phyloP scores from a whole-genome alignment of 371 early-diverging fungal genomes.

The Dichotomocladium elegans region DNA sequence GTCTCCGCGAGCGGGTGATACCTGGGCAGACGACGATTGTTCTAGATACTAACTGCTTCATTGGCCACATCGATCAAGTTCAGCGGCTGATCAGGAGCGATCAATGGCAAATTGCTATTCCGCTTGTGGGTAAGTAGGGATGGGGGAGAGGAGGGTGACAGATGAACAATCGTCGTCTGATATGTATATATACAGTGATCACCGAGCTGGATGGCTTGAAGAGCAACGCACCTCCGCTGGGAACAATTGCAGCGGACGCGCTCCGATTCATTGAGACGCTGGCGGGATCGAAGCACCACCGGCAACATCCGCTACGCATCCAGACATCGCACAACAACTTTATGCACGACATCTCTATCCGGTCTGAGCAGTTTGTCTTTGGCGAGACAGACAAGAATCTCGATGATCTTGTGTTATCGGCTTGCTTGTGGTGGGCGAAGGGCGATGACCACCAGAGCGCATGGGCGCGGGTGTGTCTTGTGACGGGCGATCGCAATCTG shows the following conservation, averaged over 20 bases:
- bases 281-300: slow-evolving; percentile 30
- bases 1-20: slow-evolving; percentile 28
- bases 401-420: slow-evolving; percentile 61
- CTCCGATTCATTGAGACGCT: slow-evolving; percentile 48
- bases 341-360: slow-evolving; percentile 57
- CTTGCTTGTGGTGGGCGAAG: slow-evolving; percentile 54
- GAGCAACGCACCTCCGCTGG: slow-evolving; percentile 53
- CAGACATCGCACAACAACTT: slow-evolving; percentile 70
- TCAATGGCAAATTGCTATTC: slow-evolving; percentile 59
- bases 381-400: slow-evolving; percentile 62
- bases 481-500: slow-evolving; percentile 65
- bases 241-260: slow-evolving; percentile 49
- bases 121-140: slow-evolving; percentile 49
- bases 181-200: slow-evolving; percentile 30
- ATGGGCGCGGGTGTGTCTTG: slow-evolving; percentile 44
- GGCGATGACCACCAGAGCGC: not conserved
- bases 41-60: slow-evolving; percentile 67
- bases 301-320: slow-evolving; percentile 29
- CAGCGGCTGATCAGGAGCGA: slow-evolving; percentile 46
- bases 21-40: slow-evolving; percentile 55
- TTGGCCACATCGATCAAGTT: slow-evolving; percentile 55
- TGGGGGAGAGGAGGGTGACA: not conserved
- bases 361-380: slow-evolving; percentile 62
- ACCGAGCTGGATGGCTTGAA: slow-evolving; percentile 65
- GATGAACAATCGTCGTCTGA: not conserved